Evolutionary conservation across 129 eudicot species (phyloP).

Genomic region (Arctium minus): DNA sequence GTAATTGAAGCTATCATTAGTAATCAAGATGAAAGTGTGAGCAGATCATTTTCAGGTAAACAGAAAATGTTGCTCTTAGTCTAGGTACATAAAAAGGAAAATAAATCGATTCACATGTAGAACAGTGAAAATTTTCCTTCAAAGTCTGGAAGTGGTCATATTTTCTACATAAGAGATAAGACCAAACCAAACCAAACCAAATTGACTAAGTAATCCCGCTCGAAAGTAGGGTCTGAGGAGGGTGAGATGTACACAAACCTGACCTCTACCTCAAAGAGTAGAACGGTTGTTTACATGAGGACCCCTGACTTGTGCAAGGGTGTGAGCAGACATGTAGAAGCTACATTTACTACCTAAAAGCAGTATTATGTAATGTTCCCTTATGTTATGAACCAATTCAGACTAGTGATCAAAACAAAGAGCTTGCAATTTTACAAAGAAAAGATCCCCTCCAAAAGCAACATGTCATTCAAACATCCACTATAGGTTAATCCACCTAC

Average conservation of each 20-base stretch:
- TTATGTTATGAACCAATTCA: neutral
- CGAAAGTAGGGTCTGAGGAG: too few relatives aligned
- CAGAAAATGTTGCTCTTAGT: neutral
- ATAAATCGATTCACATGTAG: neutral
- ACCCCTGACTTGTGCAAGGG: too few relatives aligned
- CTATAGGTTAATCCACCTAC: neutral
- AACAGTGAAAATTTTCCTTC: neutral
- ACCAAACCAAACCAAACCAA: too few relatives aligned
- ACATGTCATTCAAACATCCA: neutral
- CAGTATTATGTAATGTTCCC: neutral
- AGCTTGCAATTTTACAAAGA: neutral
- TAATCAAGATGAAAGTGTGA: neutral
- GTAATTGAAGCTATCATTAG: slow-evolving; percentile 6
- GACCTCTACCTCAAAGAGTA: too few relatives aligned
- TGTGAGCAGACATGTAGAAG: too few relatives aligned
- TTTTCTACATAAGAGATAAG: too few relatives aligned
- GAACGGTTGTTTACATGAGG: too few relatives aligned
- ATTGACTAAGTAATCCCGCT: too few relatives aligned
- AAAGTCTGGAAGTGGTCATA: neutral
- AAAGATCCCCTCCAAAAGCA: neutral
- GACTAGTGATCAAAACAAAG: neutral
- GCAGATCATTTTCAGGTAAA: neutral
- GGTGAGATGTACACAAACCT: too few relatives aligned
- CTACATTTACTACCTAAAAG: neutral
- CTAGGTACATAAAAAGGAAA: neutral